These are phyloP conservation scores for Ochromonas danica DNA, from an alignment of 108 stramenopile genomes.

Conservation along the genomic window DNA sequence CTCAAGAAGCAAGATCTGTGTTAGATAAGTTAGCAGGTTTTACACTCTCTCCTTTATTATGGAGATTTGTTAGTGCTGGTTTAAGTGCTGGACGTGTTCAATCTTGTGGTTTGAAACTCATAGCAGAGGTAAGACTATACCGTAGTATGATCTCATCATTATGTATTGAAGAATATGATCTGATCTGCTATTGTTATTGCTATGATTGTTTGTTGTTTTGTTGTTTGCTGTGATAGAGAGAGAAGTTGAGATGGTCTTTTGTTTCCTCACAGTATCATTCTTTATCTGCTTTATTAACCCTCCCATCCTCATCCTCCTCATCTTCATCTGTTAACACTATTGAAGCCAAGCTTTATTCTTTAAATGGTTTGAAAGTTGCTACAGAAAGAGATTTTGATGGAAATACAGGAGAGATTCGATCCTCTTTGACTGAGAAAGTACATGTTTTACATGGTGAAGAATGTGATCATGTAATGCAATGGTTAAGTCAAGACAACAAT, in stretches of 20 bases:
- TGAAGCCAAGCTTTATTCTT: neutral
- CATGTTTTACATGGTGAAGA: too few relatives aligned
- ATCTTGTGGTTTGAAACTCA: slow-evolving; percentile 26
- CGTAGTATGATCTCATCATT: too few relatives aligned
- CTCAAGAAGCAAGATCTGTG: slow-evolving; percentile 72
- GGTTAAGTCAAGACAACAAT: too few relatives aligned
- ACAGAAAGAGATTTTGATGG: slow-evolving; percentile 62
- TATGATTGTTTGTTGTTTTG: neutral
- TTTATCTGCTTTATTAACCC: neutral
- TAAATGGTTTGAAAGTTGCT: slow-evolving; percentile 57
- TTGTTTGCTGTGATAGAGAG: neutral
- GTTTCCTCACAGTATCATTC: neutral
- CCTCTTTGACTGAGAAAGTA: neutral
- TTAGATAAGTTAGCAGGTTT: slow-evolving; percentile 69
- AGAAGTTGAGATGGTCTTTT: neutral
- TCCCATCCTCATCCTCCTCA: neutral
- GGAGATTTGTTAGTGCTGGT: slow-evolving; percentile 73
- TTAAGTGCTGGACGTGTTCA: slow-evolving; percentile 63
- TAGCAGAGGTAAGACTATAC: slow-evolving; percentile 21
- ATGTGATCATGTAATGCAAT: too few relatives aligned
- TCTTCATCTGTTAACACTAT: neutral
- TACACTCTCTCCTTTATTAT: slow-evolving; percentile 69
- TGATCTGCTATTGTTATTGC: too few relatives aligned
- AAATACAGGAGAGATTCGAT: slow-evolving; percentile 40
- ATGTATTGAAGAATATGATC: too few relatives aligned